Evolutionary conservation across 1,284 basidiomycete species (phyloP).

Genomic region (Veloporphyrellus conicus): DNA sequence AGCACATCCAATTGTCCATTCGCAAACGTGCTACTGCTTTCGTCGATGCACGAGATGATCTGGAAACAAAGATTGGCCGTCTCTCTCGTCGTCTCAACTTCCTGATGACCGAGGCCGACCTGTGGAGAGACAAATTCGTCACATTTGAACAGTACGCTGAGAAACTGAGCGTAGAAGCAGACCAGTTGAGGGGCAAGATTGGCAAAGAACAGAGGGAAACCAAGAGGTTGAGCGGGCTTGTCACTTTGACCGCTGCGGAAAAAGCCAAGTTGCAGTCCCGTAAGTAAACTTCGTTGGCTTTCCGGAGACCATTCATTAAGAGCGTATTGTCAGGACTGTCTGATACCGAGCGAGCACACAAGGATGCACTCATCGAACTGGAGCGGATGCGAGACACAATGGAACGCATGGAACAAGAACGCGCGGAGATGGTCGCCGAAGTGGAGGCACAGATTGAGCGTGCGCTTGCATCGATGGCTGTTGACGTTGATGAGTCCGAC

Average conservation of each 20-base stretch:
- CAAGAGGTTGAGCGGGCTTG: conserved; percentile 72
- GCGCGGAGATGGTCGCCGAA: conserved; percentile 81
- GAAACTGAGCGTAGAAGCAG: conserved; percentile 79
- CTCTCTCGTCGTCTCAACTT: conserved; percentile 81
- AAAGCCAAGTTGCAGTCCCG: conserved; percentile 70
- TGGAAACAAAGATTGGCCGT: conserved; percentile 85
- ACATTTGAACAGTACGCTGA: conserved; percentile 91
- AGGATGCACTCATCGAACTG: conserved; percentile 63
- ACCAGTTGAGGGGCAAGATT: conserved; percentile 75
- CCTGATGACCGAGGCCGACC: conserved; percentile 84
- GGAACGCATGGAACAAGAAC: conserved; percentile 80
- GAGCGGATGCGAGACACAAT: conserved; percentile 70
- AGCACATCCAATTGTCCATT: conserved; percentile 79
- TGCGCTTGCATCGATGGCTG: conserved; percentile 76
- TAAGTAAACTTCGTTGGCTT: conserved; percentile 37
- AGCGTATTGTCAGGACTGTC: conserved; percentile 46
- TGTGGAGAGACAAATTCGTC: conserved; percentile 89
- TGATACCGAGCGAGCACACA: conserved; percentile 72
- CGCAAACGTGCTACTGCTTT: conserved; percentile 87
- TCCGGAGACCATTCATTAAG: conserved; percentile 9
- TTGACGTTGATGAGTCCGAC: conserved; percentile 71
- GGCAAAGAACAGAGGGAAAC: conserved; percentile 86
- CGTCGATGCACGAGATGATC: conserved; percentile 87
- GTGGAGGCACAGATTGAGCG: conserved; percentile 84
- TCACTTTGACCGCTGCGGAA: conserved; percentile 71